Evolutionary conservation across 2,329 filamentous ascomycete species (phyloP), one percentile per base, ranked within the genome.

Genomic region (Verticillium zaregamsianum): DNA sequence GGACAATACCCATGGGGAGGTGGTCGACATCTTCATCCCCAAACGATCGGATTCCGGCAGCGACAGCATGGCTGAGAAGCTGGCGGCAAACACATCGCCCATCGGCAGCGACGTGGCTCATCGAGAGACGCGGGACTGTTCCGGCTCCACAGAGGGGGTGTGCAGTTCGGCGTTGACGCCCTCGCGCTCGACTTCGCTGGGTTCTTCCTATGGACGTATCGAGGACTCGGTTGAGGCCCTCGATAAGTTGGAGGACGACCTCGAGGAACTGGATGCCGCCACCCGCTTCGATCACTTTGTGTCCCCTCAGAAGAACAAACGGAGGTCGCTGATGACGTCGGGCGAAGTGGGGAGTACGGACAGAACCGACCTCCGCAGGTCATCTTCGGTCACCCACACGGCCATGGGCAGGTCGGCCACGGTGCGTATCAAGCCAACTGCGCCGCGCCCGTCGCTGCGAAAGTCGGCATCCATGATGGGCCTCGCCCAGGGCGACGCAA

Each of bases 141-240:
- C 63, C 25, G 8, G 56, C 17, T 64, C 63, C 5, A 62, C 62
- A 11, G 59, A 64, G 15, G 62, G 52, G 20, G 23, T 55, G 23
- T n/a, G n/a, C 23, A 32, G n/a, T 28, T 40, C 59, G 32, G 60
- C 56, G 20, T 54, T 45, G 15, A 64, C 62, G 3, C 59, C 63
- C 3, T 58, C 64, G 20, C 62, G 64, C 25, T 61, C 64, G 14
- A 59, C 62, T 14, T 64, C 62, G 9, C 25, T 55, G 14, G 57
- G 55, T 14, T 74, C 64, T 45, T 67, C 72, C 55, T 69, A 72
- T 40, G 71, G 80, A 31, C 81, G 84, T 20, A 88, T 89, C 58
- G 86, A 89, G 68, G 86, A 88, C 69, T 88, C 86, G 2, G 74
- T 89, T 9, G 86, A 87, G 69, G 85, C 85, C 64, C 76, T 89